Evolutionary conservation across 2,329 filamentous ascomycete genomes (phyloP).

Genomic region (Botrytis galanthina): DNA sequence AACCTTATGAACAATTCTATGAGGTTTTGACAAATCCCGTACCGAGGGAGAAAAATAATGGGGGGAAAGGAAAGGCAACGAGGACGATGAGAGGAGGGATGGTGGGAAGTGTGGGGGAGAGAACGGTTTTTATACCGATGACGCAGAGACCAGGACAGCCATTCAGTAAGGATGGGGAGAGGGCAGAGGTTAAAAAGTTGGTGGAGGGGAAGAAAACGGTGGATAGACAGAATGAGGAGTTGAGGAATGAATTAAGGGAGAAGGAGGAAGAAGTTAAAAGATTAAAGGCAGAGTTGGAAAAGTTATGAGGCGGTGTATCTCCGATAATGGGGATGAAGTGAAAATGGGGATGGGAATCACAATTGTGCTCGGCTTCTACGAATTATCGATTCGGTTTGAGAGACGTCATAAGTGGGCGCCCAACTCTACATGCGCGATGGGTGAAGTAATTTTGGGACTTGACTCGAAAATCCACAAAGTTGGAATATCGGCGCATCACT

Average conservation of each 20-base stretch:
- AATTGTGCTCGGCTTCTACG: not conserved
- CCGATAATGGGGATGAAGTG: not conserved
- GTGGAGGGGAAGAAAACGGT: conserved; percentile 64
- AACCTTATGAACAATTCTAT: conserved; percentile 90
- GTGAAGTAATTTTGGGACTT: not conserved
- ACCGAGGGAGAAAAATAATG: conserved; percentile 44
- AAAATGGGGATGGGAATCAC: not conserved
- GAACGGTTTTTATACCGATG: conserved; percentile 73
- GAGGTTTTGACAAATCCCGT: conserved; percentile 73
- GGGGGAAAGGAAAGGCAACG: conserved; percentile 59
- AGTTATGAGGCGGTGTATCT: not conserved
- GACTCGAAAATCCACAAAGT: not conserved
- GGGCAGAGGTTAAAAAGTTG: conserved; percentile 58
- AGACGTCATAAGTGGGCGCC: no score
- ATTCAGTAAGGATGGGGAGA: conserved; percentile 71
- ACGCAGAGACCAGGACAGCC: conserved; percentile 64
- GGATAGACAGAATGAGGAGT: conserved; percentile 42
- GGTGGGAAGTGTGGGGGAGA: conserved; percentile 50
- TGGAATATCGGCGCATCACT: not conserved
- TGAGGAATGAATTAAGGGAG: conserved; percentile 30
- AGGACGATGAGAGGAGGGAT: conserved; percentile 42
- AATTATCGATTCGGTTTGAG: not conserved
- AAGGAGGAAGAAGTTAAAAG: conserved; percentile 31
- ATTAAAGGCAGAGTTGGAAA: conserved; percentile 24
- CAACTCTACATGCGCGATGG: not conserved